These are phyloP conservation scores for Tylopilus intermedius DNA, from an alignment of 768 basidiomycete species.

Conservation along the genomic window DNA sequence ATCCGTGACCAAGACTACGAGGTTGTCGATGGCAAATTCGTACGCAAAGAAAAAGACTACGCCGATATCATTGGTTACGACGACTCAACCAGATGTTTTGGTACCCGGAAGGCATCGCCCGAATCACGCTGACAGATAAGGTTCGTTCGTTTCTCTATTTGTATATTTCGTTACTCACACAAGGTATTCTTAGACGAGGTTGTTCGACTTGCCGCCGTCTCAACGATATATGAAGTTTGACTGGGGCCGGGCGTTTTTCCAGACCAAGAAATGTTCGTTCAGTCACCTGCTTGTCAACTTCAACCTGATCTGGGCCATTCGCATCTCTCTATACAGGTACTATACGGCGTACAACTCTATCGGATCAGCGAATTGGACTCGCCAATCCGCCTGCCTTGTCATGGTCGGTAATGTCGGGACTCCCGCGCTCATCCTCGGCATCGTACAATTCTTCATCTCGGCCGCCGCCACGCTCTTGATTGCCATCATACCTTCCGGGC, in stretches of 20 bases:
- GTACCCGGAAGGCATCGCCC: conserved; percentile 97
- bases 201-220: conserved; percentile 86
- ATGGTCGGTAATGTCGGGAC: conserved; percentile 75
- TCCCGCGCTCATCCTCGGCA: conserved; percentile 86
- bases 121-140: conserved; percentile 86
- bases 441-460: conserved; percentile 95
- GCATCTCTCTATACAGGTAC: conserved; percentile 91
- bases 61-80: conserved; percentile 96
- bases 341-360: conserved; percentile 95
- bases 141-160: conserved; percentile 34
- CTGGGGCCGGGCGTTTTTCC: conserved; percentile 96
- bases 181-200: conserved; percentile 54
- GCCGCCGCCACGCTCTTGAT: conserved; percentile 83
- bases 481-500: conserved; percentile 85
- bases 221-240: conserved; percentile 98
- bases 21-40: conserved; percentile 90
- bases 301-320: conserved; percentile 99
- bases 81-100: conserved; percentile 98
- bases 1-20: conserved; percentile 98
- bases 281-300: conserved; percentile 98
- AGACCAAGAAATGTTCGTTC: conserved; percentile 97
- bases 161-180: neutral
- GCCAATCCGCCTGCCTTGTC: conserved; percentile 70
- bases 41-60: conserved; percentile 89
- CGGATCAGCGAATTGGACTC: conserved; percentile 32